Evolutionary conservation across 257 asterid species (phyloP).

Genomic region (Scutellaria barbata): DNA sequence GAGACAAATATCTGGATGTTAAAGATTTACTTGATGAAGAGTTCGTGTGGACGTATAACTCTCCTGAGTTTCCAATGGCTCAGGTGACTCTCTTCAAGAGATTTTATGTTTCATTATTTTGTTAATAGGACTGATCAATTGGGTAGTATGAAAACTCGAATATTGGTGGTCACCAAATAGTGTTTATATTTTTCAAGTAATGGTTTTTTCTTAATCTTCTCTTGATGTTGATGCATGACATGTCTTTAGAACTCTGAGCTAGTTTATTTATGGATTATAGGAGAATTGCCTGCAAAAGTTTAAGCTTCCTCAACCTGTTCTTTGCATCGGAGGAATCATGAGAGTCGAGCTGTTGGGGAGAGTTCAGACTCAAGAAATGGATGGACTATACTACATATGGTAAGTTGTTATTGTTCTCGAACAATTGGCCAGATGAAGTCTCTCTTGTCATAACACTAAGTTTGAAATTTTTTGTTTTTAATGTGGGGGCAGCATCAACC

Average conservation of each 20-base stretch:
- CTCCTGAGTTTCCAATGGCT: constrained; percentile 72
- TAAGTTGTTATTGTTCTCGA: constrained; percentile 39
- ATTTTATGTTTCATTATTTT: constrained; percentile 13
- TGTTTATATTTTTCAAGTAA: not conserved
- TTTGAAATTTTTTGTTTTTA: not conserved
- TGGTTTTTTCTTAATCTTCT: not conserved
- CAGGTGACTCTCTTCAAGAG: constrained; percentile 51
- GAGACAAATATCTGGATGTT: constrained; percentile 34
- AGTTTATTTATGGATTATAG: constrained; percentile 44
- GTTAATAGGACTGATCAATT: not conserved
- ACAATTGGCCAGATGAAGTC: not conserved
- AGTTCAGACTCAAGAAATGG: constrained; percentile 78
- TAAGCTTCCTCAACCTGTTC: constrained; percentile 71
- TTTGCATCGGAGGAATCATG: constrained; percentile 78
- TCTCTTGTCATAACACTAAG: not conserved
- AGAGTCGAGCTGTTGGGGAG: constrained; percentile 83
- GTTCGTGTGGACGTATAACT: constrained; percentile 67
- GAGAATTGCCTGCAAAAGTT: constrained; percentile 72
- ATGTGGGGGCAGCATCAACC: constrained; percentile 52
- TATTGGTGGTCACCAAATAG: not conserved
- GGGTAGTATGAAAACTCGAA: constrained; percentile 9
- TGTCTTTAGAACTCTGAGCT: not conserved
- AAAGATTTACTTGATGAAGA: constrained; percentile 47
- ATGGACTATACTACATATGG: constrained; percentile 76
- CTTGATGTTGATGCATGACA: not conserved